A percentile compares a stretch with the other conserved stretches of the same genome.
Conservation (phyloP, 805 yeast species). For the Ogataea trehaloabstinens region DNA sequence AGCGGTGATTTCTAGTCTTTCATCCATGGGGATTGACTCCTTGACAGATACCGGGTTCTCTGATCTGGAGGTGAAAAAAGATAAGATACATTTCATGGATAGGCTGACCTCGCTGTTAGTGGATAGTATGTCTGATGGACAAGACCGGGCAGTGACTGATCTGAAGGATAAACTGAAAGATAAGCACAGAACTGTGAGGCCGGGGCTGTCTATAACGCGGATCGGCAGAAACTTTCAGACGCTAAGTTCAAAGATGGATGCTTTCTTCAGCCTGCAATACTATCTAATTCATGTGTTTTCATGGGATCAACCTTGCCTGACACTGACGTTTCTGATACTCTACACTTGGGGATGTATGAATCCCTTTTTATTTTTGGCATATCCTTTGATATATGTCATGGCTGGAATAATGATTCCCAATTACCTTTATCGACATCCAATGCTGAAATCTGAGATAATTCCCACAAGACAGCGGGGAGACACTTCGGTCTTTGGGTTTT, state of each 20-base stretch:
- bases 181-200: constrained; percentile 42
- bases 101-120: constrained; percentile 52
- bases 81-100: constrained; percentile 54
- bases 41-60: constrained; percentile 16
- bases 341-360: constrained; percentile 68
- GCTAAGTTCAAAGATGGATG: constrained; percentile 54
- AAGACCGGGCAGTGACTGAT: constrained; percentile 20
- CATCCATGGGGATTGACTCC: constrained; percentile 44
- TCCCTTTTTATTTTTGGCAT: constrained; percentile 64
- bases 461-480: constrained; percentile 52
- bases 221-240: constrained; percentile 57
- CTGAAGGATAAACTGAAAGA: constrained; percentile 43
- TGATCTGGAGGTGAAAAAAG: constrained; percentile 20
- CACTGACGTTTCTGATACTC: constrained; percentile 55
- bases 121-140: constrained; percentile 24
- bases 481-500: constrained; percentile 42
- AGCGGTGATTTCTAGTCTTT: constrained; percentile 43
- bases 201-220: constrained; percentile 55
- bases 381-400: constrained; percentile 59
- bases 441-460: constrained; percentile 42
- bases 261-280: constrained; percentile 59
- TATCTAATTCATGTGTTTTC: constrained; percentile 57
- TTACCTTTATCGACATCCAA: constrained; percentile 66
- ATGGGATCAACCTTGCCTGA: constrained; percentile 75
- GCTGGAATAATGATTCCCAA: constrained; percentile 67